These are phyloP conservation scores for Lipomyces yamanashiensis DNA, from an alignment of 805 yeast species.

Conservation along the genomic window DNA sequence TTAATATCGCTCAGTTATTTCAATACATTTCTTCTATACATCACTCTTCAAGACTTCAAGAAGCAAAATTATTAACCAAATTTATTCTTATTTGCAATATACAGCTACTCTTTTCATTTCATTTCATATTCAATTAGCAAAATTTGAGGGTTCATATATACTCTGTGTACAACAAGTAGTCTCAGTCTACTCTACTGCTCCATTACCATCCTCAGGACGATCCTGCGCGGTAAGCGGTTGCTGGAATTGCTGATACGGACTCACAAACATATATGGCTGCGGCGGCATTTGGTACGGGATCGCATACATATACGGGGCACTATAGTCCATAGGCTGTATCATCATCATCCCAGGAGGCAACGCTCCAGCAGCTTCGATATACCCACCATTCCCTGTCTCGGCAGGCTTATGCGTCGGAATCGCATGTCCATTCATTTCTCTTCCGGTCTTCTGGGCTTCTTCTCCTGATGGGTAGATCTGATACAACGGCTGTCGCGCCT, in stretches of 20 bases:
- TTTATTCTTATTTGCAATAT: not conserved
- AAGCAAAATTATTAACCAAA: not conserved
- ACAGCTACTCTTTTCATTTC: not conserved
- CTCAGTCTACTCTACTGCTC: not conserved
- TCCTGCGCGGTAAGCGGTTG: slow-evolving; percentile 1
- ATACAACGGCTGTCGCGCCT: not conserved
- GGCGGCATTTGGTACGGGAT: slow-evolving; percentile 14
- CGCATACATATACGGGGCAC: slow-evolving; percentile 2
- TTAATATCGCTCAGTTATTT: not conserved
- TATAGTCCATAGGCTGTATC: slow-evolving; percentile 9
- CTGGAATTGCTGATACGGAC: not conserved
- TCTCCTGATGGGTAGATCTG: not conserved
- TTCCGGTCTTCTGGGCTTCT: not conserved
- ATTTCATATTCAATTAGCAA: not conserved
- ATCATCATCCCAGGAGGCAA: slow-evolving; percentile 7
- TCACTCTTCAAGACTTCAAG: not conserved
- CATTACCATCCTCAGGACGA: not conserved
- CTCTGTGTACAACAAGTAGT: not conserved
- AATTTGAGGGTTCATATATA: not conserved
- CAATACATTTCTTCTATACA: not conserved
- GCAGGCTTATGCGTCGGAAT: slow-evolving; percentile 2
- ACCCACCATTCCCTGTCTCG: not conserved
- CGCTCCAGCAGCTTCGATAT: not conserved
- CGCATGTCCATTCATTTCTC: slow-evolving; percentile 4
- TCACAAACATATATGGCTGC: slow-evolving; percentile 5